These are phyloP conservation scores for Pseudopithomyces maydicus DNA, from an alignment of 2,329 filamentous ascomycete species.

Conservation along the genomic window DNA sequence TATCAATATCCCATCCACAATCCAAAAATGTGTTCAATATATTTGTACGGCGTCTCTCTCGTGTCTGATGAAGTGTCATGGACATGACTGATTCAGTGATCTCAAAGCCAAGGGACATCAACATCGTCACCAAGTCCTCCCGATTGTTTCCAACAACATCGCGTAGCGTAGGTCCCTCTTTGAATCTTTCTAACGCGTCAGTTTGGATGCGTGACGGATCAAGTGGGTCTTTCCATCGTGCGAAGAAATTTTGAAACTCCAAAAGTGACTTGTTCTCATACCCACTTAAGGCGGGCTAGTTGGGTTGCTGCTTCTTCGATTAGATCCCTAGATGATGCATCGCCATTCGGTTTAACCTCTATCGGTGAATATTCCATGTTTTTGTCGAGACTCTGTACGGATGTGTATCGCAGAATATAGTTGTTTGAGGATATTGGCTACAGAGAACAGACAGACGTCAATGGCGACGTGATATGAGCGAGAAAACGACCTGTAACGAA, in stretches of 20 bases:
- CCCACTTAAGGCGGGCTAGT: neutral
- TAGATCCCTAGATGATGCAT: neutral
- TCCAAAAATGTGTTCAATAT: neutral
- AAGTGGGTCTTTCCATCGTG: neutral
- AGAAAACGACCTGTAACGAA: no score
- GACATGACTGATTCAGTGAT: neutral
- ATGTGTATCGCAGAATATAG: neutral
- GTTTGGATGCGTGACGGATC: neutral
- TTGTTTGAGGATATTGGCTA: no score
- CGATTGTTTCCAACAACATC: neutral
- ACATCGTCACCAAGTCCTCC: neutral
- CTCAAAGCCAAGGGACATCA: neutral
- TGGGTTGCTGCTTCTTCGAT: neutral
- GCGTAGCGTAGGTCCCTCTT: neutral
- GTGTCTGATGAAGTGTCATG: neutral
- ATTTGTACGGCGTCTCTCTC: neutral
- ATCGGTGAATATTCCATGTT: neutral
- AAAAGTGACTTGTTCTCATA: neutral
- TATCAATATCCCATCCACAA: neutral
- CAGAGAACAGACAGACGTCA: no score
- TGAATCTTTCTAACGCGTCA: neutral
- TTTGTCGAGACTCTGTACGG: neutral
- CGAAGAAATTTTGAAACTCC: neutral
- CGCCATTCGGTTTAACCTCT: neutral
- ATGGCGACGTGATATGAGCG: no score